phyloP scores from a whole-genome alignment of 148 eudicot species.

The Vaccinium darrowii region DNA sequence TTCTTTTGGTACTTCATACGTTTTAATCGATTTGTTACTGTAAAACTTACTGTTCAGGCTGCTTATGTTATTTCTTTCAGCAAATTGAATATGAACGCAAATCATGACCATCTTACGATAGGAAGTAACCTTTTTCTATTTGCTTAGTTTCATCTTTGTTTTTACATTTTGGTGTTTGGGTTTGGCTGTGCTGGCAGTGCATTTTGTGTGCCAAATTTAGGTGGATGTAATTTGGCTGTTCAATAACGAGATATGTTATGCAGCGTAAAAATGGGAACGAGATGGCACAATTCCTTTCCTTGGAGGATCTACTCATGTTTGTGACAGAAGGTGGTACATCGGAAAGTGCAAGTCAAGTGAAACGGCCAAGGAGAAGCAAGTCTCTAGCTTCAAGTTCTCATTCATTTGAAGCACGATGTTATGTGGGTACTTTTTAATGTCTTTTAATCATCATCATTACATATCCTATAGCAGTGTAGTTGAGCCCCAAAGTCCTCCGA shows the following conservation, averaged over 20 bases:
- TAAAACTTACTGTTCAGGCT: background rate
- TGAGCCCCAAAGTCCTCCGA: too few relatives aligned
- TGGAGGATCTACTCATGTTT: slow-evolving; percentile 47
- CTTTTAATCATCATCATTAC: background rate
- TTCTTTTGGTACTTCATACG: background rate
- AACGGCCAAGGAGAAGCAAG: slow-evolving; percentile 35
- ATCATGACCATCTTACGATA: too few relatives aligned
- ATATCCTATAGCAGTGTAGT: too few relatives aligned
- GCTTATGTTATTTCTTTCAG: background rate
- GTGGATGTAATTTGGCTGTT: slow-evolving; percentile 13
- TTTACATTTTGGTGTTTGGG: background rate
- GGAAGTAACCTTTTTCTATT: background rate
- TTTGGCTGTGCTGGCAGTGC: background rate
- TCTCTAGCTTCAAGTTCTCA: slow-evolving; percentile 35
- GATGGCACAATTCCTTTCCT: slow-evolving; percentile 31
- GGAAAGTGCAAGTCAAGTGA: slow-evolving; percentile 29
- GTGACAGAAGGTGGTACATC: slow-evolving; percentile 34
- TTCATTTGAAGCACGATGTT: slow-evolving; percentile 44
- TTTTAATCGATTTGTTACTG: background rate
- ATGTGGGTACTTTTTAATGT: slow-evolving; percentile 47
- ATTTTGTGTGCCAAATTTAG: slow-evolving; percentile 13
- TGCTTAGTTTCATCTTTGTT: background rate
- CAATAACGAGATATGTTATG: slow-evolving; percentile 18
- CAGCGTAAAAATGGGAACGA: slow-evolving; percentile 44
- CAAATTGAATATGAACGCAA: background rate